Percentiles rank a stretch among this genome's conserved stretches.
phyloP scores from a whole-genome alignment of 805 yeast species.

The Danielia oregonensis region DNA sequence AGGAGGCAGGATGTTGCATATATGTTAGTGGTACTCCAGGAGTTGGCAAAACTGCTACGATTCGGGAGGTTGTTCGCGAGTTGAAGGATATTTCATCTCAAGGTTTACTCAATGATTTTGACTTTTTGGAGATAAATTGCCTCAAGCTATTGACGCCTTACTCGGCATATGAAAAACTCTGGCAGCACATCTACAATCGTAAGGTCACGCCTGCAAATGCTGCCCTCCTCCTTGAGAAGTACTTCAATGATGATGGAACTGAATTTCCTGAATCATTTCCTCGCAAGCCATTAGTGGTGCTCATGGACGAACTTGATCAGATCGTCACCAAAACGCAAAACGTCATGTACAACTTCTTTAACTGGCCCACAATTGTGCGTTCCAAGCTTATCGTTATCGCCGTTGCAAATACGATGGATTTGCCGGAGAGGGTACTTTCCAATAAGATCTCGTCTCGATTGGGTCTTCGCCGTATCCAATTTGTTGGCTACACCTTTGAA shows the following conservation, averaged over 20 bases:
- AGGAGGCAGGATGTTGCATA: constrained; percentile 74
- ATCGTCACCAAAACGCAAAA: constrained; percentile 76
- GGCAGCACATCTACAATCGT: constrained; percentile 67
- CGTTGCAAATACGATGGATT: constrained; percentile 95
- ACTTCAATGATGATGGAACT: constrained; percentile 43
- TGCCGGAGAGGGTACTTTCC: constrained; percentile 83
- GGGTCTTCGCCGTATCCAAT: constrained; percentile 83
- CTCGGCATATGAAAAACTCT: constrained; percentile 75
- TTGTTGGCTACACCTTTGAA: constrained; percentile 80
- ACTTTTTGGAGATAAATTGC: constrained; percentile 86
- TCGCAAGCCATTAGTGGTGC: constrained; percentile 60
- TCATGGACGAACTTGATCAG: constrained; percentile 93
- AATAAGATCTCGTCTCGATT: constrained; percentile 89
- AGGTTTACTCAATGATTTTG: constrained; percentile 44
- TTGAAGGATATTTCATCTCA: constrained; percentile 37
- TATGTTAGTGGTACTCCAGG: constrained; percentile 98
- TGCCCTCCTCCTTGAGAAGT: constrained; percentile 62
- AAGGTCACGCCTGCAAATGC: constrained; percentile 62
- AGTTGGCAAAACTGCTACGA: constrained; percentile 93
- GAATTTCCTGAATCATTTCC: constrained; percentile 23
- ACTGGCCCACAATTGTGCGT: constrained; percentile 87
- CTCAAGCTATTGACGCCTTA: constrained; percentile 76
- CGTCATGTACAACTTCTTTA: constrained; percentile 92
- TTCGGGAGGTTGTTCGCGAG: constrained; percentile 69
- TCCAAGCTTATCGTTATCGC: constrained; percentile 87